Evolutionary conservation across 83 land plant species (phyloP).

Genomic region (Thuja plicata): DNA sequence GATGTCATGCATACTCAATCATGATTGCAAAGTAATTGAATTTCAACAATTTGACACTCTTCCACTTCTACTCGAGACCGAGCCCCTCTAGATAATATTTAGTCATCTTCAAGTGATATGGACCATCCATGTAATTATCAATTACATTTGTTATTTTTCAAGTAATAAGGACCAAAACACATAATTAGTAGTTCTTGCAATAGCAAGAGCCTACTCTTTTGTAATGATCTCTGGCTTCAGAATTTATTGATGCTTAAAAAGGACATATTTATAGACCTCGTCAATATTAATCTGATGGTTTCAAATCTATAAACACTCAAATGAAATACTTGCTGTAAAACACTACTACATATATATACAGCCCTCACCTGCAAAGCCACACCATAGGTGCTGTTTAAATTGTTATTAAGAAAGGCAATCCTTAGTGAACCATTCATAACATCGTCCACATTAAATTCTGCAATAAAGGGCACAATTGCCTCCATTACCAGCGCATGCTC

Average conservation of each 20-base stretch:
- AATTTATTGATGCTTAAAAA: not conserved
- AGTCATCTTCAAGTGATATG: not conserved
- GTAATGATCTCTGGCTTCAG: not conserved
- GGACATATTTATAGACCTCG: not conserved
- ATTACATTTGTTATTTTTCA: not conserved
- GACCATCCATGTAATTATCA: not conserved
- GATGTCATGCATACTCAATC: not conserved
- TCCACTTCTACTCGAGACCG: not conserved
- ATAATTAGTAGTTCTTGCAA: not conserved
- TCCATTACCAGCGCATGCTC: conserved; percentile 83
- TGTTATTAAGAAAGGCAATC: conserved; percentile 51
- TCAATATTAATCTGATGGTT: not conserved
- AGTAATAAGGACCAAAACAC: not conserved
- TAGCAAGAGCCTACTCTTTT: not conserved
- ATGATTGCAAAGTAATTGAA: not conserved
- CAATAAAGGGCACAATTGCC: conserved; percentile 53
- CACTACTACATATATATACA: not conserved
- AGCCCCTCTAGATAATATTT: not conserved
- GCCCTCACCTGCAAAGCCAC: conserved; percentile 61
- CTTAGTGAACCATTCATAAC: conserved; percentile 29
- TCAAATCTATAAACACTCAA: not conserved
- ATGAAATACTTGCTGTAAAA: not conserved
- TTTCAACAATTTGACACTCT: not conserved
- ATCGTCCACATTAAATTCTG: conserved; percentile 16
- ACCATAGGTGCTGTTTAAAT: conserved; percentile 46